Conservation (phyloP, 2,329 filamentous ascomycete species). For the Aspergillus costaricaensis region DNA sequence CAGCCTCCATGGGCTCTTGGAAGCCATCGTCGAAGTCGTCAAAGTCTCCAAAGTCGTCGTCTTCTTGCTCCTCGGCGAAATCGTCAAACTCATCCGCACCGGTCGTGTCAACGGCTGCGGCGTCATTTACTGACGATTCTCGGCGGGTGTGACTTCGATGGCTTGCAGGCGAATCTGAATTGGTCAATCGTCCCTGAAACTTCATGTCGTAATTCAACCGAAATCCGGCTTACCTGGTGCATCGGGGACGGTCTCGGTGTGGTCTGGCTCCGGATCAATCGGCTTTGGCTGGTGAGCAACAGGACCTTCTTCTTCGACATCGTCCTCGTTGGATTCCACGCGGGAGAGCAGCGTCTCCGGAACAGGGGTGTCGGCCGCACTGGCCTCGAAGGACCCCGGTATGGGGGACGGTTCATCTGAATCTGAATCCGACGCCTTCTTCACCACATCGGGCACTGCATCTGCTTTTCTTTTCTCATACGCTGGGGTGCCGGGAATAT, state of each 20-base stretch:
- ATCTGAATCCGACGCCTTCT: conserved; percentile 45
- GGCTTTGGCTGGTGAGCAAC: conserved; percentile 43
- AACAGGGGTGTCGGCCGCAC: conserved; percentile 26
- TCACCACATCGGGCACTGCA: conserved; percentile 60
- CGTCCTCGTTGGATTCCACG: conserved; percentile 43
- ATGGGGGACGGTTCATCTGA: conserved; percentile 20
- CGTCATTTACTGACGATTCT: conserved; percentile 42
- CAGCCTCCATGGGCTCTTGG: conserved; percentile 49
- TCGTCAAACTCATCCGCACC: conserved; percentile 62
- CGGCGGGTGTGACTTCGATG: conserved; percentile 44
- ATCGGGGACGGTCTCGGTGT: conserved; percentile 46
- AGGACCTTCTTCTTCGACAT: conserved; percentile 31
- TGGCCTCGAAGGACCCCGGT: conserved; percentile 6
- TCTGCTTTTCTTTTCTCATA: conserved; percentile 59
- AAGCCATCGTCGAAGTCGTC: conserved; percentile 71
- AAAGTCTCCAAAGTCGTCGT: conserved; percentile 66
- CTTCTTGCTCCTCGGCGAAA: conserved; percentile 54
- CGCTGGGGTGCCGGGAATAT: conserved; percentile 62
- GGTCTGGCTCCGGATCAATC: conserved; percentile 48
- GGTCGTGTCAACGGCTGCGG: conserved; percentile 65
- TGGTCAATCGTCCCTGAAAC: conserved; percentile 60
- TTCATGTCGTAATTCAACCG: conserved; percentile 31
- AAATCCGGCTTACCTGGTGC: conserved; percentile 58
- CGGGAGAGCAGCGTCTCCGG: conserved; percentile 49
- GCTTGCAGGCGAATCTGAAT: conserved; percentile 59